These are phyloP conservation scores for Malbranchea cinnamomea DNA, from an alignment of 2,329 filamentous ascomycete species.

Conservation along the genomic window DNA sequence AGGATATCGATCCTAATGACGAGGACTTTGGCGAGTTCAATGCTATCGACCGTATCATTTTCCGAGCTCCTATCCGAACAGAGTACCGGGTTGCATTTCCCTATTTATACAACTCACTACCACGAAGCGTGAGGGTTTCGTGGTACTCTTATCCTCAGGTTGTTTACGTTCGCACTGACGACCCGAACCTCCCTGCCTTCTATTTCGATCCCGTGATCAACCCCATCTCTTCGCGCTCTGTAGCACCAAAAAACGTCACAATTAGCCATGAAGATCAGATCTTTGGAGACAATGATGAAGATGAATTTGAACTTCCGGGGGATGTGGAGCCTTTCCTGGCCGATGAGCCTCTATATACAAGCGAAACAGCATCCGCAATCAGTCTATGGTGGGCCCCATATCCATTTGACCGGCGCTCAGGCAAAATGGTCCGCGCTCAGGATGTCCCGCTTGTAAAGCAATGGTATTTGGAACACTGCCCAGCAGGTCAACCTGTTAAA, in stretches of 20 bases:
- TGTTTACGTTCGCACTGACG: constrained; percentile 78
- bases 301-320: constrained; percentile 68
- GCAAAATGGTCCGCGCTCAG: constrained; percentile 89
- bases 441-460: constrained; percentile 96
- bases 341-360: constrained; percentile 76
- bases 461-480: constrained; percentile 95
- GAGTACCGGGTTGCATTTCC: constrained; percentile 93
- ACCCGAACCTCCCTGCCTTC: constrained; percentile 81
- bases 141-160: constrained; percentile 92
- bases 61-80: constrained; percentile 84
- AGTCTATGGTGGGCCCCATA: constrained; percentile 96
- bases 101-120: constrained; percentile 90
- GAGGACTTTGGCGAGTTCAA: constrained; percentile 99
- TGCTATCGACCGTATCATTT: constrained; percentile 97
- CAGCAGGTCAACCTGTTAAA: constrained; percentile 82
- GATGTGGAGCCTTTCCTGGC: constrained; percentile 76
- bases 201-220: constrained; percentile 98
- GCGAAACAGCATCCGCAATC: constrained; percentile 81
- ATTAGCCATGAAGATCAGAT: constrained; percentile 86
- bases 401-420: constrained; percentile 86
- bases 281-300: constrained; percentile 75
- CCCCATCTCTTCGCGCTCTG: constrained; percentile 86
- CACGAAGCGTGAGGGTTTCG: constrained; percentile 78
- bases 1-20: constrained; percentile 96
- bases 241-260: constrained; percentile 86